phyloP scores from a whole-genome alignment of 768 basidiomycete genomes.

The Leucosporidium yakuticum region DNA sequence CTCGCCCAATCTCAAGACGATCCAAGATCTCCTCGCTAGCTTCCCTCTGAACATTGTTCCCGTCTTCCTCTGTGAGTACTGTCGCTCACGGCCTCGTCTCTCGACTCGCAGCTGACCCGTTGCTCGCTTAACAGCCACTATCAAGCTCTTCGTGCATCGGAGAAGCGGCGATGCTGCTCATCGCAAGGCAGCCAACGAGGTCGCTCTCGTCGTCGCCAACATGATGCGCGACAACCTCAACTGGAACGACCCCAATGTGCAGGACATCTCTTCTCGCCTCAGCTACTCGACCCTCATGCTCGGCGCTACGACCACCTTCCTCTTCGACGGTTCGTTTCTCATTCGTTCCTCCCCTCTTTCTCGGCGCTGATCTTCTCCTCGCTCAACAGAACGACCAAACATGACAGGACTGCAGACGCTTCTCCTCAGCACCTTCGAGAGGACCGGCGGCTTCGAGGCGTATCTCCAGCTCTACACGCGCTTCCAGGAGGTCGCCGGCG shows the following conservation, averaged over 20 bases:
- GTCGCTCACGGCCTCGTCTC: slow-evolving; percentile 39
- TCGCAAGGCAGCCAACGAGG: slow-evolving; percentile 45
- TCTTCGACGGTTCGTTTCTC: slow-evolving; percentile 55
- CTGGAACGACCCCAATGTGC: slow-evolving; percentile 46
- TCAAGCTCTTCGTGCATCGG: slow-evolving; percentile 72
- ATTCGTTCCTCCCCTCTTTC: not conserved
- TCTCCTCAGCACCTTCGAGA: slow-evolving; percentile 66
- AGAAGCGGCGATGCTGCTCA: slow-evolving; percentile 61
- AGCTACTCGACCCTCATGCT: slow-evolving; percentile 57
- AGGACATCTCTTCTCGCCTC: slow-evolving; percentile 48
- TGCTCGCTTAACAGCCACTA: slow-evolving; percentile 52
- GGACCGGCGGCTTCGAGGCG: slow-evolving; percentile 62
- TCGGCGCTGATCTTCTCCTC: not conserved
- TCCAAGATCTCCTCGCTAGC: slow-evolving; percentile 73
- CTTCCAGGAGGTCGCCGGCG: slow-evolving; percentile 58
- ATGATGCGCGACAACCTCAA: slow-evolving; percentile 60
- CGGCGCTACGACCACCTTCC: slow-evolving; percentile 51
- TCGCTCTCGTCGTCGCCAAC: slow-evolving; percentile 63
- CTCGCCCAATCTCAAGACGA: slow-evolving; percentile 59
- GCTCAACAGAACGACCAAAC: slow-evolving; percentile 61
- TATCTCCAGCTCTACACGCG: slow-evolving; percentile 56
- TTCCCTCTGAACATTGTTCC: slow-evolving; percentile 68
- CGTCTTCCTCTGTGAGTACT: slow-evolving; percentile 65
- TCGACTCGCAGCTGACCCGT: not conserved
- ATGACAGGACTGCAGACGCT: slow-evolving; percentile 74